Conservation (phyloP, 495 filamentous ascomycete species). For the Talaromyces stipitatus region DNA sequence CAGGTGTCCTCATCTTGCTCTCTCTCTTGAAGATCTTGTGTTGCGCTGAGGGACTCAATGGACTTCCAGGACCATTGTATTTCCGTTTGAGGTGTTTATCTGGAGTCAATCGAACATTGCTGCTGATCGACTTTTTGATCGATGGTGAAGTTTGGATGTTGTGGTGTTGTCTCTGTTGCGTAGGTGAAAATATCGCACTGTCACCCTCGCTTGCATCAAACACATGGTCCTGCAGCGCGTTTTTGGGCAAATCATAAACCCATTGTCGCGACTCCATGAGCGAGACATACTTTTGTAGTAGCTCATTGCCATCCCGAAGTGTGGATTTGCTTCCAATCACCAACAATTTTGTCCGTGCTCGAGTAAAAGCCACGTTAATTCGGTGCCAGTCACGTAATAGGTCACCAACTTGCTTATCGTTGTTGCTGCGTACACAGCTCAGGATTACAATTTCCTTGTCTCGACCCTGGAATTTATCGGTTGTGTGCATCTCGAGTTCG, state of each 20-base stretch:
- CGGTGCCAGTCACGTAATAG: conserved; percentile 84
- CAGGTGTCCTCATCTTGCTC: conserved; percentile 23
- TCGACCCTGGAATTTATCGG: conserved; percentile 91
- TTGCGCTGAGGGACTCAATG: conserved; percentile 21
- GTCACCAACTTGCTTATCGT: conserved; percentile 72
- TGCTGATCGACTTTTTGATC: not conserved
- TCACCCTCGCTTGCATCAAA: conserved; percentile 37
- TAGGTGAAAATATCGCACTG: not conserved
- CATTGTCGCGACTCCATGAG: conserved; percentile 67
- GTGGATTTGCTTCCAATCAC: conserved; percentile 77
- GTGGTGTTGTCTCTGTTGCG: not conserved
- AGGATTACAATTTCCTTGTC: conserved; percentile 91
- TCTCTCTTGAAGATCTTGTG: conserved; percentile 16
- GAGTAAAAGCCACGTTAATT: conserved; percentile 91
- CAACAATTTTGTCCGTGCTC: conserved; percentile 82
- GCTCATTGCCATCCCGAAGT: conserved; percentile 61
- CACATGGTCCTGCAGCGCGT: conserved; percentile 58
- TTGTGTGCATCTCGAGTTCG: conserved; percentile 86
- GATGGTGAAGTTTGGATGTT: not conserved
- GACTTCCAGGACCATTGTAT: conserved; percentile 10
- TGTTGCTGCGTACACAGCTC: conserved; percentile 78
- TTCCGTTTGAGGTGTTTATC: conserved; percentile 14
- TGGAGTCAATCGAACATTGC: not conserved
- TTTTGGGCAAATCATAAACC: conserved; percentile 61
- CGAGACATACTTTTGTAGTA: conserved; percentile 65